A percentile compares a stretch with the other conserved stretches of the same genome.
phyloP scores from a whole-genome alignment of 768 basidiomycete genomes.

The Tricholomella constricta region DNA sequence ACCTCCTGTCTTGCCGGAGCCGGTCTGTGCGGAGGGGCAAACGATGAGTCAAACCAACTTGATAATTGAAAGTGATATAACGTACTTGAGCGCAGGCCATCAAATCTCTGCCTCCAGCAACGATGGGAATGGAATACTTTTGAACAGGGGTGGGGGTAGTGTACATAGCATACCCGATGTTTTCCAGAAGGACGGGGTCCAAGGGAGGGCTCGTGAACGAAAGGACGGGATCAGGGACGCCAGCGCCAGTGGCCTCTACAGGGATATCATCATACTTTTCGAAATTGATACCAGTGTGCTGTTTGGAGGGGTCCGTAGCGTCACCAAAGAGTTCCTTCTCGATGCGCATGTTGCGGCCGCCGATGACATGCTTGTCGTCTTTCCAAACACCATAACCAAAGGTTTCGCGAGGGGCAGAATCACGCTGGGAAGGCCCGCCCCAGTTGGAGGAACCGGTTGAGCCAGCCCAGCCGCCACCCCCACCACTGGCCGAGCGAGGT shows the following conservation, averaged over 20 bases:
- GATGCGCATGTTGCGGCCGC: slow-evolving; percentile 78
- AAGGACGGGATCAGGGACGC: slow-evolving; percentile 93
- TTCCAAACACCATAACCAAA: slow-evolving; percentile 81
- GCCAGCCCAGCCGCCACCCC: slow-evolving; percentile 50
- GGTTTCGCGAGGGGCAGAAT: slow-evolving; percentile 49
- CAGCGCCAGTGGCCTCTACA: slow-evolving; percentile 95
- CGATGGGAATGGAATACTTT: slow-evolving; percentile 99
- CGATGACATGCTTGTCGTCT: slow-evolving; percentile 86
- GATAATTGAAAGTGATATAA: slow-evolving; percentile 9
- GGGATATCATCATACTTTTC: slow-evolving; percentile 99
- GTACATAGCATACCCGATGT: slow-evolving; percentile 92
- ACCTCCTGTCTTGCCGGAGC: slow-evolving; percentile 98
- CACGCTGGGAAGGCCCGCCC: slow-evolving; percentile 31
- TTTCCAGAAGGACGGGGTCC: slow-evolving; percentile 92
- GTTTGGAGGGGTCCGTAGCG: slow-evolving; percentile 77
- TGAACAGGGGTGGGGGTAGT: slow-evolving; percentile 97
- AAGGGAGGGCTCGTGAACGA: slow-evolving; percentile 88
- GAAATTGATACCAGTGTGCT: slow-evolving; percentile 98
- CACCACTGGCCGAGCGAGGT: slow-evolving; percentile 42
- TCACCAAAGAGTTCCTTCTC: slow-evolving; percentile 98
- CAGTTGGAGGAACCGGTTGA: slow-evolving; percentile 37
- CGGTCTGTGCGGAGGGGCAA: slow-evolving; percentile 62
- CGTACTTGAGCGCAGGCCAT: slow-evolving; percentile 93
- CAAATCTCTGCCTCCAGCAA: slow-evolving; percentile 83
- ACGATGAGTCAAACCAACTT: slow-evolving; percentile 10